Percentiles rank a stretch among this genome's conserved stretches.
Evolutionary conservation across 179 eudicot species (phyloP).

Genomic region (Pouteria campechiana): DNA sequence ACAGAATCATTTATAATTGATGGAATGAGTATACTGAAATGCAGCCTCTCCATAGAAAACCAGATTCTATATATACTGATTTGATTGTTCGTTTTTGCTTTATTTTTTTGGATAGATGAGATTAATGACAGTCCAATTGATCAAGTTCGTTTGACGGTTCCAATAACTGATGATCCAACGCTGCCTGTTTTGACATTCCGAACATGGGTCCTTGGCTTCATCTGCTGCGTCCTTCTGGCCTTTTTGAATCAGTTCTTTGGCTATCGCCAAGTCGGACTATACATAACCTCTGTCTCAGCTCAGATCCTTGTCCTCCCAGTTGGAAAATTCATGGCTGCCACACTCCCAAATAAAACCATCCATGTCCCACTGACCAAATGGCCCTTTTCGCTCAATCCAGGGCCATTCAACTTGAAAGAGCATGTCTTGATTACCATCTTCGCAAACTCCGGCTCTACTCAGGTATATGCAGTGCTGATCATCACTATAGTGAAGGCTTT

Average conservation of each 20-base stretch:
- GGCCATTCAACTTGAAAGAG: slow-evolving; percentile 77
- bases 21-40: too few species aligned
- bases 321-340: slow-evolving; percentile 61
- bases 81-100: too few species aligned
- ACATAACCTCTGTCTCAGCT: slow-evolving; percentile 35
- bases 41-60: too few species aligned
- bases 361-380: slow-evolving; percentile 31
- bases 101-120: too few species aligned
- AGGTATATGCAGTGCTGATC: slow-evolving; percentile 46
- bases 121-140: slow-evolving; percentile 64
- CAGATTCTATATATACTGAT: too few species aligned
- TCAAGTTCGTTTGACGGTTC: slow-evolving; percentile 71
- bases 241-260: slow-evolving; percentile 61
- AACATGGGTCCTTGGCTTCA: slow-evolving; percentile 66
- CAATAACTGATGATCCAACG: slow-evolving; percentile 71
- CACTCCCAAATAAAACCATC: slow-evolving; percentile 26
- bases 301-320: slow-evolving; percentile 55
- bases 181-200: slow-evolving; percentile 53
- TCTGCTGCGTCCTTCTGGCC: slow-evolving; percentile 39
- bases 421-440: slow-evolving; percentile 75
- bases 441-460: slow-evolving; percentile 43
- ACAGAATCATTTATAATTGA: too few species aligned
- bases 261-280: slow-evolving; percentile 39
- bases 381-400: slow-evolving; percentile 64
- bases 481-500: slow-evolving; percentile 55